These are phyloP conservation scores for Moricandia moricandioides DNA, from an alignment of 345 rosid species.

Conservation along the genomic window DNA sequence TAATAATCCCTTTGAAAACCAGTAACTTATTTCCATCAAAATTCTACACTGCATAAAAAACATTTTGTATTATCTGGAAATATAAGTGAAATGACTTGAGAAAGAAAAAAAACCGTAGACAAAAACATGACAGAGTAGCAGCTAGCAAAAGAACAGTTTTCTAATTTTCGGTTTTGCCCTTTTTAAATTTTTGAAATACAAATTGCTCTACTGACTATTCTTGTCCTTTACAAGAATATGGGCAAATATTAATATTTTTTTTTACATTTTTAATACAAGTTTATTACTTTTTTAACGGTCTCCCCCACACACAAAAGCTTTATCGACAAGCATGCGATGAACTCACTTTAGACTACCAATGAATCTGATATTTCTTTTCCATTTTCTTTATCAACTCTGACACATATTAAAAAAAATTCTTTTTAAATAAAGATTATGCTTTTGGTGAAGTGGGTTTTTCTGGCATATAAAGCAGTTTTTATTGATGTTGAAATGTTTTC, in stretches of 20 bases:
- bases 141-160: constrained; percentile 35
- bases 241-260: constrained; percentile 6
- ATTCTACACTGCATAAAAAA: background rate
- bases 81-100: constrained; percentile 43
- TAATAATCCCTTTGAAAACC: background rate
- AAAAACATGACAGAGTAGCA: constrained; percentile 36
- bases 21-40: background rate
- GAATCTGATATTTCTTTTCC: constrained; percentile 29
- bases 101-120: constrained; percentile 35
- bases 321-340: constrained; percentile 59
- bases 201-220: constrained; percentile 27
- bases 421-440: constrained; percentile 10
- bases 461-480: constrained; percentile 47
- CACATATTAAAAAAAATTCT: constrained; percentile 23
- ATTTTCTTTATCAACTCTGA: constrained; percentile 33
- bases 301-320: constrained; percentile 36
- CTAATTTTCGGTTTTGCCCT: constrained; percentile 26
- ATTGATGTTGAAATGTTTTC: constrained; percentile 40
- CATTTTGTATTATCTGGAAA: constrained; percentile 70
- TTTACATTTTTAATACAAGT: background rate
- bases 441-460: constrained; percentile 51
- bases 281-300: constrained; percentile 43
- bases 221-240: constrained; percentile 31
- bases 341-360: constrained; percentile 47
- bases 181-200: background rate